phyloP scores from a whole-genome alignment of 441 rosid genomes.

The Syzygium syzygioides region DNA sequence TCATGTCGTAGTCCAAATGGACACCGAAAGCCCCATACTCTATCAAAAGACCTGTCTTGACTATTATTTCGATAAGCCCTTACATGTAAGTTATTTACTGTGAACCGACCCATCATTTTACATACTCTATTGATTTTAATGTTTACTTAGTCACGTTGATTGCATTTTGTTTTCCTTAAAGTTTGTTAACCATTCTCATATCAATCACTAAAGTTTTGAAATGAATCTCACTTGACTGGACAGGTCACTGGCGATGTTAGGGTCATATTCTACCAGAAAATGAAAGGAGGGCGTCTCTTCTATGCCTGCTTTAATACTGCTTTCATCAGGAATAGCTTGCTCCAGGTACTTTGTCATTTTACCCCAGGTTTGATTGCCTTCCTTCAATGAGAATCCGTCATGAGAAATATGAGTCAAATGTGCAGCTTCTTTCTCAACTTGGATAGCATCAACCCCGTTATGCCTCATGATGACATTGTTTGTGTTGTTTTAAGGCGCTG shows the following conservation, averaged over 20 bases:
- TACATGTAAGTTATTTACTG: conserved; percentile 34
- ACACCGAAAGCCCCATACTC: conserved; percentile 69
- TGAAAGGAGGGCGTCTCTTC: conserved; percentile 80
- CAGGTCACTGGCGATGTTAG: conserved; percentile 76
- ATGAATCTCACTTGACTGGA: conserved; percentile 1
- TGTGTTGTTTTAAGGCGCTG: background rate
- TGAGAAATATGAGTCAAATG: background rate
- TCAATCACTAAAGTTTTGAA: background rate
- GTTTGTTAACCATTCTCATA: background rate
- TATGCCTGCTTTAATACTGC: conserved; percentile 88
- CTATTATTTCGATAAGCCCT: conserved; percentile 57
- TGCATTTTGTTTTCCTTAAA: background rate
- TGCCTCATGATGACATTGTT: background rate
- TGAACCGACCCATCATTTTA: background rate
- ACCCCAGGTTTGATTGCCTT: background rate
- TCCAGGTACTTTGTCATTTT: conserved; percentile 44
- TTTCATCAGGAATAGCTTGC: conserved; percentile 69
- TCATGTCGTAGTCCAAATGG: conserved; percentile 75
- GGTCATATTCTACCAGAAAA: conserved; percentile 75
- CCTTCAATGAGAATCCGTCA: background rate
- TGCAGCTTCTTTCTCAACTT: background rate
- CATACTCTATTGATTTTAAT: background rate
- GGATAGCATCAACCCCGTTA: background rate
- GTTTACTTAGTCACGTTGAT: background rate
- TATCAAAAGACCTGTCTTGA: conserved; percentile 82